Evolutionary conservation across 202 grass and related monocot genomes (phyloP), one percentile per base, ranked within the genome.

Genomic region (Cymbopogon flexuosus): DNA sequence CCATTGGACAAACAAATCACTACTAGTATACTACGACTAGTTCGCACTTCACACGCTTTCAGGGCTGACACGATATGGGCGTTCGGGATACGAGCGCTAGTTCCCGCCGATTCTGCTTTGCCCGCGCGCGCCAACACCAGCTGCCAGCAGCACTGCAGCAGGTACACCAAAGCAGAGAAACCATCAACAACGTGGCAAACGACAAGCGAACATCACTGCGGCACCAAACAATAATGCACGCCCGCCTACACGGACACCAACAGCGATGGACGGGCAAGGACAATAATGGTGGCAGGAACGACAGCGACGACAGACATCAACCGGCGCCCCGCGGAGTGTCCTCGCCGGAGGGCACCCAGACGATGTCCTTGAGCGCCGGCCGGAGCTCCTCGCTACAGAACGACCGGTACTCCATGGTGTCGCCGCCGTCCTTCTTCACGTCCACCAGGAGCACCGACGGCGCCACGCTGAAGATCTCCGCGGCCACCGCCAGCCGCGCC

Each of bases 381-480:
- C 86, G 71, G 19, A 96, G 66, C 21, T 90, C 88, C 68, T 88
- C 85, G 51, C 69, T 89, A 80, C 83, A 91, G 84, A 90, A 90
- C 2, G 83, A 87, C 2, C 69, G 36, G 84, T 88, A 96, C 76
- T 96, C 93, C 12, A 77, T 27, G 0, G 85, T 87, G 46, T 96
- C 90, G 12, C 90, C 90, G 0, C 85, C 59, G 59, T 88, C 72
- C 85, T 90, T 54, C 16, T 10, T 58, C 2, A 58, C 54, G 54
- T 58, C 54, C 54, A 58, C 54, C 19, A 58, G 19, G 3, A 90
- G 34, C 77, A 96, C 73, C 4, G 79, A 87, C 1, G 77, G 79
- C 10, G 83, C 86, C 49, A 88, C 85, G 83, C 81, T 82, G 64
- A 96, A 96, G 62, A 96, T 77, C 72, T 96, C 90, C 10, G 85